Evolutionary conservation across 225 moss, liverwort and hornwort genomes (phyloP).

Genomic region (Polytrichum commune): DNA sequence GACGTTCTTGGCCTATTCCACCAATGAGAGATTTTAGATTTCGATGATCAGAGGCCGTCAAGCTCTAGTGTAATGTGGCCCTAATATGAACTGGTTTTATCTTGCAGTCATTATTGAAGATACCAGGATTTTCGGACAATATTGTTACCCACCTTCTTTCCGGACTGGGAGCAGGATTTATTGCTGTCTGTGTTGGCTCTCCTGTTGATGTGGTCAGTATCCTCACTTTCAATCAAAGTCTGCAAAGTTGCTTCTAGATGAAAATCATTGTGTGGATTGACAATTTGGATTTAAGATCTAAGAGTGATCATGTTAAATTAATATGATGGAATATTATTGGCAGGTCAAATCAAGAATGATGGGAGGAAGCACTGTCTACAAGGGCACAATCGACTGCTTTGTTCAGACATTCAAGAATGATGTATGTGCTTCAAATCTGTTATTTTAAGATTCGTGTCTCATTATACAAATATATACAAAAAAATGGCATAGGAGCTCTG

Average conservation of each 20-base stretch:
- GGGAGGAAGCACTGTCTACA: constrained; percentile 68
- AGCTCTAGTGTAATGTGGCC: too few species aligned
- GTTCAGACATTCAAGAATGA: constrained; percentile 95
- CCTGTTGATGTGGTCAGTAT: constrained; percentile 95
- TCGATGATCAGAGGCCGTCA: too few species aligned
- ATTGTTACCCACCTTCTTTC: constrained; percentile 86
- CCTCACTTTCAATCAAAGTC: background rate
- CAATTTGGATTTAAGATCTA: too few species aligned
- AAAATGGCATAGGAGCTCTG: too few species aligned
- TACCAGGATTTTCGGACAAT: constrained; percentile 94
- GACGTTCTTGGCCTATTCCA: too few species aligned
- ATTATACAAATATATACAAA: too few species aligned
- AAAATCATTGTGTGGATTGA: too few species aligned
- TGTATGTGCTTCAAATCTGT: constrained; percentile 21
- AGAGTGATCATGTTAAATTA: too few species aligned
- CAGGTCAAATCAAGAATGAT: constrained; percentile 99
- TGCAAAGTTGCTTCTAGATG: background rate
- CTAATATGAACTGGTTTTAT: background rate
- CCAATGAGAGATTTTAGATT: too few species aligned
- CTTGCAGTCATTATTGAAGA: constrained; percentile 82
- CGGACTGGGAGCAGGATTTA: constrained; percentile 90
- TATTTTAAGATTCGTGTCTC: too few species aligned
- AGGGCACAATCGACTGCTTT: constrained; percentile 90
- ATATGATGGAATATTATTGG: constrained; percentile 10
- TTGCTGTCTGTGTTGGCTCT: constrained; percentile 95